phyloP scores from a whole-genome alignment of 306 rosid genomes.

The Quercus wislizeni region DNA sequence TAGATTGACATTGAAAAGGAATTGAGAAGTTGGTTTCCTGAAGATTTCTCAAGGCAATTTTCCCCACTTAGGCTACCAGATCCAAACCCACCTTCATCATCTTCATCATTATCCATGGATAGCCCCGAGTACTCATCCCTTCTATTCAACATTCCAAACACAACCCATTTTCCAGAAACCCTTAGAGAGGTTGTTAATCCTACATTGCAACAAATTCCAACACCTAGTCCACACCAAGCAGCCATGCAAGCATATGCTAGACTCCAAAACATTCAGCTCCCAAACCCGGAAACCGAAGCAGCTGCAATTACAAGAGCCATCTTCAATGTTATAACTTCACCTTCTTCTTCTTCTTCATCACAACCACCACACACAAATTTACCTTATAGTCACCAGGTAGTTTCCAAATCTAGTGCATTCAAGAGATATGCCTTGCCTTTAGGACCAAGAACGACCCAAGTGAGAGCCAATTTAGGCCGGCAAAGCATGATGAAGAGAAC shows the following conservation, averaged over 20 bases:
- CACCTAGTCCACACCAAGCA: constrained; percentile 35
- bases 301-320: constrained; percentile 61
- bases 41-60: constrained; percentile 35
- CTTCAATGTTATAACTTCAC: constrained; percentile 45
- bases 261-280: constrained; percentile 33
- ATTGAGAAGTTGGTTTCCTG: constrained; percentile 50
- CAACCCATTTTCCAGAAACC: constrained; percentile 33
- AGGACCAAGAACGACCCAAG: constrained; percentile 18
- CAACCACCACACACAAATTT: constrained; percentile 14
- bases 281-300: constrained; percentile 43
- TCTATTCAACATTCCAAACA: constrained; percentile 46
- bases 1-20: constrained; percentile 55
- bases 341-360: constrained; percentile 32
- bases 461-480: constrained; percentile 22
- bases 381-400: constrained; percentile 17
- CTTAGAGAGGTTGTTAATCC: constrained; percentile 21
- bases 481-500: constrained; percentile 61
- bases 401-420: constrained; percentile 54
- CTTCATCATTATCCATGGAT: constrained; percentile 78
- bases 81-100: constrained; percentile 64
- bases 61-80: constrained; percentile 22
- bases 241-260: constrained; percentile 46
- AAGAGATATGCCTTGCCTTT: constrained; percentile 29
- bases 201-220: constrained; percentile 28
- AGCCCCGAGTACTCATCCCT: constrained; percentile 76